Conservation (phyloP, 1,139 yeast species). For the Yamadazyma spencermartinsiae region DNA sequence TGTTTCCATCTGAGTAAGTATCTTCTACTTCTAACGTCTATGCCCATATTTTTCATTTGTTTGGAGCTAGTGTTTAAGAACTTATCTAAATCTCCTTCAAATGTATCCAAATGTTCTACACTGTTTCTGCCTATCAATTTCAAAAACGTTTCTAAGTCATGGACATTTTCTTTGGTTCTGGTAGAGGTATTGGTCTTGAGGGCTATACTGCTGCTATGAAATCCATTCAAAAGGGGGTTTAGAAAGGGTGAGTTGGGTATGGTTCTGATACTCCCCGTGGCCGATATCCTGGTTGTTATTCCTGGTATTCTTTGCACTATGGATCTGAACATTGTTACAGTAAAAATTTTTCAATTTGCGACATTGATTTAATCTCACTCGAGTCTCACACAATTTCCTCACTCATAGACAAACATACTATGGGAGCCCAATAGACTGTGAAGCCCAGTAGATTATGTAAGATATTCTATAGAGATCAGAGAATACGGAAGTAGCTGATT, state of each 20-base stretch:
- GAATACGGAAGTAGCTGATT: too few relatives aligned
- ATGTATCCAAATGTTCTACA: slow-evolving; percentile 64
- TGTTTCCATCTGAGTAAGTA: slow-evolving; percentile 56
- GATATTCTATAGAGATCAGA: too few relatives aligned
- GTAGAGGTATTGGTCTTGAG: slow-evolving; percentile 40
- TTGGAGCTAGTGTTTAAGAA: slow-evolving; percentile 58
- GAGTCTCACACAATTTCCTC: too few relatives aligned
- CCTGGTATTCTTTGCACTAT: slow-evolving; percentile 9
- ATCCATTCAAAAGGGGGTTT: slow-evolving; percentile 3
- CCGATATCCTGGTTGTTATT: background rate
- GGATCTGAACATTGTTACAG: slow-evolving; percentile 10
- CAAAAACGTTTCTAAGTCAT: slow-evolving; percentile 74
- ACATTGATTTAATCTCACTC: too few relatives aligned
- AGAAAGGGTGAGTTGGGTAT: too few relatives aligned
- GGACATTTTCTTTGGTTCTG: slow-evolving; percentile 54
- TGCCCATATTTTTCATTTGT: slow-evolving; percentile 74
- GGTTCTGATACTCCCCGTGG: background rate
- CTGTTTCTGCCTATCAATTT: slow-evolving; percentile 73
- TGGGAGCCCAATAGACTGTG: too few relatives aligned
- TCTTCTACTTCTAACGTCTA: slow-evolving; percentile 71
- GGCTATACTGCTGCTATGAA: slow-evolving; percentile 16
- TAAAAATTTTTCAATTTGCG: slow-evolving; percentile 9
- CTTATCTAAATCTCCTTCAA: slow-evolving; percentile 71
- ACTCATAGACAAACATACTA: too few relatives aligned
- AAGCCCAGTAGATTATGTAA: too few relatives aligned